Conservation (phyloP, 108 stramenopile species). For the Parietichytrium sp. region DNA sequence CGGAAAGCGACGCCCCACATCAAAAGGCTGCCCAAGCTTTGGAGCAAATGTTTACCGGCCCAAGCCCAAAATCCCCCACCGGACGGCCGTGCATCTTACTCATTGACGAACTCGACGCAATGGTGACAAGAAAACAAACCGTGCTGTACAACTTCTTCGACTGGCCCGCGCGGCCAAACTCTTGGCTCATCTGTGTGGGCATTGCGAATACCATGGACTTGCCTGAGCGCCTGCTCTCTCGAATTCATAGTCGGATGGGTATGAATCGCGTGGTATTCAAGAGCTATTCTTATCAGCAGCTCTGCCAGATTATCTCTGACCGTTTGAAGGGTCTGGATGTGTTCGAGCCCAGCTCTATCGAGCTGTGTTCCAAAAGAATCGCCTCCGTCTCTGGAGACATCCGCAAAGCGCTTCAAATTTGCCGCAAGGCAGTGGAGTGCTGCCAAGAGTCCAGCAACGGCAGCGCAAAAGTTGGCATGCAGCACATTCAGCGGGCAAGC, state of each 20-base stretch:
- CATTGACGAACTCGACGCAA: constrained; percentile 93
- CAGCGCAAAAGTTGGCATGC: constrained; percentile 7
- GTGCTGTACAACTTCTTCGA: constrained; percentile 95
- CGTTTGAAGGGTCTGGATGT: constrained; percentile 43
- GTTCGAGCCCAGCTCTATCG: constrained; percentile 74
- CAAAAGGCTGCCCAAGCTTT: constrained; percentile 33
- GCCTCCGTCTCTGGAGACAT: constrained; percentile 83
- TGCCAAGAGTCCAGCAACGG: neutral
- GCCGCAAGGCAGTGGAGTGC: constrained; percentile 76
- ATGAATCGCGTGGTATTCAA: constrained; percentile 47
- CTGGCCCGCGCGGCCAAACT: constrained; percentile 72
- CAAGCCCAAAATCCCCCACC: constrained; percentile 14
- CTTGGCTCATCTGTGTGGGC: constrained; percentile 78
- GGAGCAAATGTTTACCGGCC: constrained; percentile 48
- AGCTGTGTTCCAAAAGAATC: constrained; percentile 83
- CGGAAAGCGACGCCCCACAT: constrained; percentile 38
- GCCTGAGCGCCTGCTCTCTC: constrained; percentile 76
- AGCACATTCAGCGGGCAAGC: constrained; percentile 41
- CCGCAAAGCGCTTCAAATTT: constrained; percentile 85
- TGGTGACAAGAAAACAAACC: constrained; percentile 85
- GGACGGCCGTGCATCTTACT: constrained; percentile 65
- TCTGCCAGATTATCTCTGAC: constrained; percentile 46
- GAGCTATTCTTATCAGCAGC: constrained; percentile 55
- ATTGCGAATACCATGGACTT: constrained; percentile 98
- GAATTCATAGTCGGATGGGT: constrained; percentile 64